phyloP scores from a whole-genome alignment of 176 grass and related monocot genomes.

The Aegilops longissima region DNA sequence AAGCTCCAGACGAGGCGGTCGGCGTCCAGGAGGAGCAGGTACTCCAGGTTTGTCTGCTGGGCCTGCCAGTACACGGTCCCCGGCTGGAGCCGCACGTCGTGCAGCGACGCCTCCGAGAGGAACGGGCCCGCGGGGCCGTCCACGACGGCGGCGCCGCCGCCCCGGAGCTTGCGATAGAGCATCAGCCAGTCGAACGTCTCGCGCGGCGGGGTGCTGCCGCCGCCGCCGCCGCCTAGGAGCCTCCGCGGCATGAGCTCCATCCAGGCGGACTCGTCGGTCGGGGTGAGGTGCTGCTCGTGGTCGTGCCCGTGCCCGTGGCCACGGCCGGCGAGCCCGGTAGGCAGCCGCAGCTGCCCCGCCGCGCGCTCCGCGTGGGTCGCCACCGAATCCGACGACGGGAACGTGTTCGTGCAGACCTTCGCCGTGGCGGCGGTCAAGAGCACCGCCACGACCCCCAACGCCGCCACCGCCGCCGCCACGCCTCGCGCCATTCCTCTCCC shows the following conservation, averaged over 20 bases:
- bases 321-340: background rate
- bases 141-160: background rate
- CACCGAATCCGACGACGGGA: slow-evolving; percentile 22
- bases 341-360: slow-evolving; percentile 25
- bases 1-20: slow-evolving; percentile 79
- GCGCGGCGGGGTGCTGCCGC: background rate
- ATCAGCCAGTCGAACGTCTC: slow-evolving; percentile 73
- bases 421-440: background rate
- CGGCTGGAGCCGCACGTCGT: slow-evolving; percentile 60
- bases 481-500: slow-evolving; percentile 21
- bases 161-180: slow-evolving; percentile 59
- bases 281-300: slow-evolving; percentile 49
- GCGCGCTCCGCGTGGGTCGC: slow-evolving; percentile 55
- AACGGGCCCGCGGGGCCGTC: slow-evolving; percentile 30
- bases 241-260: slow-evolving; percentile 61
- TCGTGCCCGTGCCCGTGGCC: background rate
- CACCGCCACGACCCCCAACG: background rate
- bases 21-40: slow-evolving; percentile 70
- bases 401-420: slow-evolving; percentile 62
- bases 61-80: slow-evolving; percentile 56
- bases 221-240: background rate
- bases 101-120: slow-evolving; percentile 61
- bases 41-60: slow-evolving; percentile 87
- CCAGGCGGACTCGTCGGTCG: slow-evolving; percentile 69
- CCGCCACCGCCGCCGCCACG: background rate